Base-by-base conservation (phyloP, 805 yeast genomes). In the Yarrowia osloensis region DNA sequence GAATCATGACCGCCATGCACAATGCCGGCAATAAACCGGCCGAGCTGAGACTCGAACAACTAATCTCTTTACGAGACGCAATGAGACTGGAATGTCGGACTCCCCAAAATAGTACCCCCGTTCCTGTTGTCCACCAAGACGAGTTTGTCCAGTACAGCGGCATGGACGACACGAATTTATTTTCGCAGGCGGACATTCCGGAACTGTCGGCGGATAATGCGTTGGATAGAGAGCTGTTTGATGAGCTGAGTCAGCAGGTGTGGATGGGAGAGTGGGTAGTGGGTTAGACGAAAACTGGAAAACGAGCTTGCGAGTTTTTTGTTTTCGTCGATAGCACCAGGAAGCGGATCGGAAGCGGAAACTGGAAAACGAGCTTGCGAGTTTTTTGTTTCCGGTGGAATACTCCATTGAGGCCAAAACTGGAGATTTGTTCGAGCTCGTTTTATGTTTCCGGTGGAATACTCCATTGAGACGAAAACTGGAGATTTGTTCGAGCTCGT, bases 21-120 rank as follows among this genome's bases (percentile, higher is more conserved):
- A n/a, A 49, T 28, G 59, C 67, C 2, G 72, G 72, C 9, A 71
- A 71, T 54, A 49, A 40, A 9, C 67, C 69, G 2, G 70, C 71
- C 7, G 35, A 65, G 9, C 42, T 55, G 13, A 54, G 74, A 13
- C 65, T 65, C n/a, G 63, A 52, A 2, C 74, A 71, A 46, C 54
- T 71, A 21, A 11, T 67, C 1, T 67, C 67, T 26, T 62, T 71
- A 0, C 59, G 70, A 21, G 19, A 67, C 19, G 29, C 71, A 2
- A 69, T 71, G 66, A 17, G 49, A 57, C 49, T 39, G 4, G 63
- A 57, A 7, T 57, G 44, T 22, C 40, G 54, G 44, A 33, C 50
- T 19, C 37, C 65, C 7, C 66, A 44, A 26, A 49, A 12, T 12
- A 11, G 5, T 5, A 49, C 37, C 3, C 54, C 54, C 7, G 22